Base-by-base conservation (phyloP, 148 eudicot species). In the Vaccinium darrowii region DNA sequence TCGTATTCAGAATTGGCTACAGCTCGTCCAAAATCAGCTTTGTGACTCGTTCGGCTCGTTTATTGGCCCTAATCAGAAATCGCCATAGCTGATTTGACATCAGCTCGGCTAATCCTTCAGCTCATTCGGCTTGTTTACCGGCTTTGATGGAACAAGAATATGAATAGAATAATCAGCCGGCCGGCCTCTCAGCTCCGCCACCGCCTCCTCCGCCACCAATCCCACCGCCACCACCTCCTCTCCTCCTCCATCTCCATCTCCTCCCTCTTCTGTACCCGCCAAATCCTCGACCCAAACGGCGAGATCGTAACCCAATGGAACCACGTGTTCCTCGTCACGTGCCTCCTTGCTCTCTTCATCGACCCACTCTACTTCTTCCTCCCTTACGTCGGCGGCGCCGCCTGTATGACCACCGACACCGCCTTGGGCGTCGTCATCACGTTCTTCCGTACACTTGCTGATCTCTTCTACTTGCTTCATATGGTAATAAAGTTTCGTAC, bases 361-460 rank as follows among this genome's bases (percentile, higher is more conserved):
- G 98, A 95, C 72, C 98, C 98, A 0, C 88, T 96, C 14, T 94
- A 94, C 85, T 94, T 96, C 86, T 96, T 86, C 85, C 91, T 96
- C 12, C 98, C 98, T 0, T 90, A 80, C 39, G 80, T 47, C 1
- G 84, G 86, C 2, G 85, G 84, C 21, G 51, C 87, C 2, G 90
- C 89, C 1, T 96, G 99, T 77, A 88, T 94, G 87, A 43, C 82
- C 47, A 76, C 84, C 39, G 92, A 79, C 82, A 79, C 67, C 82
- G 50, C 21, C 27, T 58, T 92, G 65, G 93, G 94, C 77, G 88
- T 90, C 62, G 86, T 86, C 33, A 87, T 95, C 50, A 94, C 97
- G 74, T 89, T 88, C 65, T 87, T 88, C 36, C 84, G 98, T 1
- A 89, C 98, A 0, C 19, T 91, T 2, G 84, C 92, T 0, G 98